A percentile compares a stretch with the other conserved stretches of the same genome.
phyloP scores from a whole-genome alignment of 1,139 yeast species.

The Zhuliangozyma parablackwelliae region DNA sequence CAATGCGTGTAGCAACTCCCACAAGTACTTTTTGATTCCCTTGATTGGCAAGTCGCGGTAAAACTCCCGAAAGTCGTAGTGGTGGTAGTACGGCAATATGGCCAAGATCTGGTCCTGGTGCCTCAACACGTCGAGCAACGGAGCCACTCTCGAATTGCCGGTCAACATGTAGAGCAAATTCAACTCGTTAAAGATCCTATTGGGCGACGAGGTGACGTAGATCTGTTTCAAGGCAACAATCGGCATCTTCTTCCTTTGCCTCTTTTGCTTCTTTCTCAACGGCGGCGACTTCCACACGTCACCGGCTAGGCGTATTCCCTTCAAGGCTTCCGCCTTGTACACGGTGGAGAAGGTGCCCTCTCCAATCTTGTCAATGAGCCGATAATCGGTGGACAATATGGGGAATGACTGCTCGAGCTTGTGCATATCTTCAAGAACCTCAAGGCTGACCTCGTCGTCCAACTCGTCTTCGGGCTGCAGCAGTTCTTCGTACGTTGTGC shows the following conservation, averaged over 20 bases:
- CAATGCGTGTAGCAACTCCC: conserved; percentile 72
- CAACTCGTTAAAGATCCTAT: conserved; percentile 82
- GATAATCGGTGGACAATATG: conserved; percentile 54
- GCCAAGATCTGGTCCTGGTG: conserved; percentile 90
- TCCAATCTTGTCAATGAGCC: conserved; percentile 80
- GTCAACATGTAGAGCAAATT: conserved; percentile 64
- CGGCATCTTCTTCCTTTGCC: conserved; percentile 34
- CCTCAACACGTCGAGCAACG: conserved; percentile 81
- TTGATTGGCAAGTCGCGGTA: conserved; percentile 73
- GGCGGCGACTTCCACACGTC: conserved; percentile 49
- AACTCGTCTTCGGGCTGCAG: conserved; percentile 1
- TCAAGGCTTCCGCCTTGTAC: conserved; percentile 77
- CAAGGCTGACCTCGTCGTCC: conserved; percentile 44
- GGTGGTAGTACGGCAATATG: conserved; percentile 86
- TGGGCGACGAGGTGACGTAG: conserved; percentile 93
- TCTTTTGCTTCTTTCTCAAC: conserved; percentile 20
- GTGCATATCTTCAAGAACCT: conserved; percentile 63
- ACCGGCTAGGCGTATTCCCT: conserved; percentile 36
- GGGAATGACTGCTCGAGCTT: conserved; percentile 62
- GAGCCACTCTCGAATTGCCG: conserved; percentile 77
- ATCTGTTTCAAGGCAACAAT: conserved; percentile 89
- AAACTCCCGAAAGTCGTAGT: conserved; percentile 84
- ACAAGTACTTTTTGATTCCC: conserved; percentile 78
- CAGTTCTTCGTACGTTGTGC: too few relatives aligned
- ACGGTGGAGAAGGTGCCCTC: conserved; percentile 94